Base-by-base conservation (phyloP, 345 rosid genomes). In the Noccaea bulbosa region DNA sequence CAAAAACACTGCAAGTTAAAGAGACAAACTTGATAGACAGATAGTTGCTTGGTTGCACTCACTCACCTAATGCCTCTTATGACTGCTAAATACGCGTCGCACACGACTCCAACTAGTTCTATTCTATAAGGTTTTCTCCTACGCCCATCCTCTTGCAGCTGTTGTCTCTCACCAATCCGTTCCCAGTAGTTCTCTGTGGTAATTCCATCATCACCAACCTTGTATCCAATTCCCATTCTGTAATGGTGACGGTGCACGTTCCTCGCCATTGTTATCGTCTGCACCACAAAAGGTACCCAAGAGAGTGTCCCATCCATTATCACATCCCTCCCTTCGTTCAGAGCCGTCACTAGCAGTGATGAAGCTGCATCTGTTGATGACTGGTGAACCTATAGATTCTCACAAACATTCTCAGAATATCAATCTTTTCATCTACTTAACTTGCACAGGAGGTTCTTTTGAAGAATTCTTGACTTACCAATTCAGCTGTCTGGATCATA, bases 291-390 rank as follows among this genome's bases (percentile, higher is more conserved):
- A 24, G 98, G 98, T 55, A 86, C 82, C 96, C 97, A 88, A 30
- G 98, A 90, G 32, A 93, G 82, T 7, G 98, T 93, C 34, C 98
- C 97, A 55, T 93, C 98, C 98, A 93, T 86, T 72, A 93, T 90
- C 57, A 90, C 98, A 70, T 90, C 98, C 41, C 96, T 81, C 11
- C 98, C 98, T 71, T 93, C 97, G 60, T 90, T 93, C 9, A 93
- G 71, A 37, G 98, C 97, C 11, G 98, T 93, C 51, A 90, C 97
- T 46, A 93, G 83, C 39, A 93, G 87, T 2, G 98, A 93, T 11
- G 97, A 88, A 66, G 98, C 98, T 11, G 96, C 98, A 73, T 93
- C 92, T 27, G 96, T 87, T 12, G 98, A 93, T 69, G 98, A 90
- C 79, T 93, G 97, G 73, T 90, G 98, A 60, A 93, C 98, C 96